Evolutionary conservation across 2,329 filamentous ascomycete genomes (phyloP).

Genomic region (Westerdykella aurantiaca): DNA sequence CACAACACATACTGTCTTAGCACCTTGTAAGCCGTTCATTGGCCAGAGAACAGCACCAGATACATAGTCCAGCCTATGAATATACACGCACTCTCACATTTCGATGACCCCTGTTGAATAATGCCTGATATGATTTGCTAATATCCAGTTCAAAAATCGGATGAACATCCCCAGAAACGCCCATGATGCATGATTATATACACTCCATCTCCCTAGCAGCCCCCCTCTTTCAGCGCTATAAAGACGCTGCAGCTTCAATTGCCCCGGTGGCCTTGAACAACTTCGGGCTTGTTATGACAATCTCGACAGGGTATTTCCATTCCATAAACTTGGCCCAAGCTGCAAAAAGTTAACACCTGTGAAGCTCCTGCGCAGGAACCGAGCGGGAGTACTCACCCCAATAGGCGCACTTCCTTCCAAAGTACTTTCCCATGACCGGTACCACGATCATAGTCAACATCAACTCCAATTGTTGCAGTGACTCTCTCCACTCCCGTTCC

Average conservation of each 20-base stretch:
- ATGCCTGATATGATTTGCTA: too few species aligned
- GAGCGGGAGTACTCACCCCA: slow-evolving; percentile 64
- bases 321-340: slow-evolving; percentile 93
- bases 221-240: slow-evolving; percentile 17
- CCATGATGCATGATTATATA: slow-evolving; percentile 3
- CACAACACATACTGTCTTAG: too few species aligned
- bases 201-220: background rate
- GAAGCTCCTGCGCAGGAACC: background rate
- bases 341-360: slow-evolving; percentile 35
- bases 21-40: too few species aligned
- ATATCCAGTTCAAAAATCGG: too few species aligned
- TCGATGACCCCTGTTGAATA: too few species aligned
- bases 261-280: slow-evolving; percentile 44
- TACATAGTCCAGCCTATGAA: too few species aligned
- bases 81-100: too few species aligned
- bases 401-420: slow-evolving; percentile 90
- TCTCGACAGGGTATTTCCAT: slow-evolving; percentile 82
- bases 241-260: slow-evolving; percentile 43
- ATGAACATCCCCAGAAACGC: slow-evolving; percentile 1
- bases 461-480: slow-evolving; percentile 86
- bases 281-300: slow-evolving; percentile 48
- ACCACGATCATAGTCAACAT: slow-evolving; percentile 91
- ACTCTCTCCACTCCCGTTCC: slow-evolving; percentile 91
- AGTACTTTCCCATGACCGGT: slow-evolving; percentile 89
- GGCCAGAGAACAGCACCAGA: too few species aligned